Conservation (phyloP, 2,329 filamentous ascomycete species). For the Fusarium dimerum region DNA sequence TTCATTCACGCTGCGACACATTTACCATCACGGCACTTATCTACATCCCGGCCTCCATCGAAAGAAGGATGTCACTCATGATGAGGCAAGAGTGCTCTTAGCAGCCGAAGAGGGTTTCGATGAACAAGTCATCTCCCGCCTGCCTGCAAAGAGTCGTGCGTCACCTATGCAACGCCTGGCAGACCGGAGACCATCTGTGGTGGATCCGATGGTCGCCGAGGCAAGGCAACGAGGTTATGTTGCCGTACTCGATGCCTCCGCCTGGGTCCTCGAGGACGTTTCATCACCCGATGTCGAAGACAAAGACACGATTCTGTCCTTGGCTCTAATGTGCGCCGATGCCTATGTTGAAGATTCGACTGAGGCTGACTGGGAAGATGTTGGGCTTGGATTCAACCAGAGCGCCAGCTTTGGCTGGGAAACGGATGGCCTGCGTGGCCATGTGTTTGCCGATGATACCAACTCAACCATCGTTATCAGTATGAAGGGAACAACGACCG, state of each 20-base stretch:
- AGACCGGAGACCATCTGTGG: conserved; percentile 73
- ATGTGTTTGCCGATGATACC: conserved; percentile 83
- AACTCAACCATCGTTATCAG: conserved; percentile 91
- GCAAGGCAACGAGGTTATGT: conserved; percentile 69
- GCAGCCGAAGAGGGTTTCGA: conserved; percentile 59
- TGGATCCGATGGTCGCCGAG: conserved; percentile 77
- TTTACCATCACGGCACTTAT: conserved; percentile 89
- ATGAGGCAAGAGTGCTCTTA: conserved; percentile 58
- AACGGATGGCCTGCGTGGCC: conserved; percentile 82
- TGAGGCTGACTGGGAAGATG: conserved; percentile 79
- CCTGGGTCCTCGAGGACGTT: conserved; percentile 82
- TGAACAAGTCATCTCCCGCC: conserved; percentile 50
- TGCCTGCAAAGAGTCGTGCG: conserved; percentile 64
- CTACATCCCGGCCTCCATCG: conserved; percentile 76
- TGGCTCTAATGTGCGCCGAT: conserved; percentile 87
- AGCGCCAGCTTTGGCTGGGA: conserved; percentile 93
- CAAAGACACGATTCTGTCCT: conserved; percentile 77
- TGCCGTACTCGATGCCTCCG: conserved; percentile 67
- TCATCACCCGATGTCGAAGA: conserved; percentile 80
- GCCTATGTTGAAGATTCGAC: conserved; percentile 78
- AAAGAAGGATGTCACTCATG: conserved; percentile 67
- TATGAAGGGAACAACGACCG: conserved; percentile 85
- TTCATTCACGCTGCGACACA: conserved; percentile 74
- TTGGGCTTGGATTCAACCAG: conserved; percentile 78
- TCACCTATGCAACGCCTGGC: conserved; percentile 77